These are phyloP conservation scores for Kwoniella shandongensis DNA, from an alignment of 768 basidiomycete genomes.

Conservation along the genomic window DNA sequence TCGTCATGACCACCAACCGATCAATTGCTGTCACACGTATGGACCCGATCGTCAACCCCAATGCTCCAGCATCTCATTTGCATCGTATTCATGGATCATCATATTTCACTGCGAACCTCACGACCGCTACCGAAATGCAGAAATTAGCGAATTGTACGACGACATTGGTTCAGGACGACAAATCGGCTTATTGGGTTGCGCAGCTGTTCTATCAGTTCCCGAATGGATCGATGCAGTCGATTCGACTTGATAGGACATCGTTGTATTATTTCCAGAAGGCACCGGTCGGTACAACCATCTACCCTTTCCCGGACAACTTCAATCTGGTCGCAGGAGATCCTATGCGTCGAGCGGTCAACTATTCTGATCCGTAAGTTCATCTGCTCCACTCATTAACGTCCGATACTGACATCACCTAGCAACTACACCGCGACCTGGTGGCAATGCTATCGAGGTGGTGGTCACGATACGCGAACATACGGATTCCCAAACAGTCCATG, in stretches of 20 bases:
- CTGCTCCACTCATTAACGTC: not conserved
- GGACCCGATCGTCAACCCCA: constrained; percentile 33
- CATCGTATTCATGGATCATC: constrained; percentile 30
- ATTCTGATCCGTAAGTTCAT: constrained; percentile 20
- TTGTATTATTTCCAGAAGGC: constrained; percentile 35
- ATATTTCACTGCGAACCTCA: constrained; percentile 26
- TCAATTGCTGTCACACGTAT: constrained; percentile 29
- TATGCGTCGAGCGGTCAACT: constrained; percentile 20
- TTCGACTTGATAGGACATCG: constrained; percentile 18
- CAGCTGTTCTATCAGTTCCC: constrained; percentile 25
- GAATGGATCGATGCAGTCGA: constrained; percentile 14
- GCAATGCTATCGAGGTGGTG: constrained; percentile 23
- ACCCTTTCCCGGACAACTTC: constrained; percentile 35
- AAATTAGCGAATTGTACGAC: constrained; percentile 27
- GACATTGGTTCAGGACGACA: constrained; percentile 29
- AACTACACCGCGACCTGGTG: constrained; percentile 13
- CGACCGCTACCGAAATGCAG: constrained; percentile 20
- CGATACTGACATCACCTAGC: not conserved
- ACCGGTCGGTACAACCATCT: constrained; percentile 23
- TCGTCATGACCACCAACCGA: constrained; percentile 27
- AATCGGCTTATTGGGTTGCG: constrained; percentile 29
- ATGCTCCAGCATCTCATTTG: constrained; percentile 19
- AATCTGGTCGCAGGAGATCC: constrained; percentile 32
- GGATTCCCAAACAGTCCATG: constrained; percentile 26
- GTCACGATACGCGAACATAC: constrained; percentile 9